These are phyloP conservation scores for Saccharomycopsis fibuligera DNA, from an alignment of 805 yeast species.

Conservation along the genomic window DNA sequence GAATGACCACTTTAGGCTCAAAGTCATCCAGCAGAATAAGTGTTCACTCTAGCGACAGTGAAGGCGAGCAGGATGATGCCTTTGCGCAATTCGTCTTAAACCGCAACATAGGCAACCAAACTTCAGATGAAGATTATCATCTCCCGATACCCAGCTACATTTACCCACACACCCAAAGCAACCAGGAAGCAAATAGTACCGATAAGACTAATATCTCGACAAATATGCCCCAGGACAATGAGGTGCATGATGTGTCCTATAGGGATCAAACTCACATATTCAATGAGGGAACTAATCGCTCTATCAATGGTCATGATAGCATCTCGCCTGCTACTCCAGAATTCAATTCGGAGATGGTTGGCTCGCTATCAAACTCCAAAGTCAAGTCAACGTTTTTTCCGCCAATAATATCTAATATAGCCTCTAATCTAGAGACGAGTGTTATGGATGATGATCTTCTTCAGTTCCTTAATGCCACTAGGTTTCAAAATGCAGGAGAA, in stretches of 20 bases:
- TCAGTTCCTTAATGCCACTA: not conserved
- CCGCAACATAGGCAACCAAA: slow-evolving; percentile 2
- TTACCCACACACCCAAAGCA: not conserved
- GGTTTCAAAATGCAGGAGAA: not conserved
- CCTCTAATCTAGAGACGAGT: slow-evolving; percentile 2
- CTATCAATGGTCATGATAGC: not conserved
- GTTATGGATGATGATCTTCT: not conserved
- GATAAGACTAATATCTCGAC: no score
- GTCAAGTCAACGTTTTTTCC: not conserved
- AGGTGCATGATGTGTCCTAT: no score
- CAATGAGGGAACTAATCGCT: no score
- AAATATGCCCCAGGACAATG: no score
- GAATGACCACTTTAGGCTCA: no score
- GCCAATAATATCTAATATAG: not conserved
- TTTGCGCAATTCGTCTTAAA: no score
- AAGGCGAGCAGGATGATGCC: no score
- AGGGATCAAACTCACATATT: no score
- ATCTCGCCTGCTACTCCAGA: not conserved
- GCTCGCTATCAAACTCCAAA: not conserved
- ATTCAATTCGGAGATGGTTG: not conserved
- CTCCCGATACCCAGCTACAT: not conserved
- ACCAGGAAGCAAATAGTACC: no score
- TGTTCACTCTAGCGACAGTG: no score
- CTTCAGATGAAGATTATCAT: not conserved
- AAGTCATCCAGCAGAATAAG: no score